phyloP scores from a whole-genome alignment of 768 basidiomycete genomes.

The Lepiota venenata region DNA sequence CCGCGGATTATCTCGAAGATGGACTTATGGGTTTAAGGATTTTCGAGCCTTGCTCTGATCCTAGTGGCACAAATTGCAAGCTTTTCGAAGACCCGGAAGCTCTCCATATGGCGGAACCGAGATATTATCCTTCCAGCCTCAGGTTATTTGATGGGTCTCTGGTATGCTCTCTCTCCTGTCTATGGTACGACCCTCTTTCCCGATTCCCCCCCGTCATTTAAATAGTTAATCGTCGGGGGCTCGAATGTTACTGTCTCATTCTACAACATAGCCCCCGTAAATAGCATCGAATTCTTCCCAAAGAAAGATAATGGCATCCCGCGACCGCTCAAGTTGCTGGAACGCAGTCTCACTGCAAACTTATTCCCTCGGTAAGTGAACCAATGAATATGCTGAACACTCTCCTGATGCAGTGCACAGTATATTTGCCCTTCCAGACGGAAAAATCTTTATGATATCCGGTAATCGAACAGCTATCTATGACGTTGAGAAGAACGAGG shows the following conservation, averaged over 20 bases:
- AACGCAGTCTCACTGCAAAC: constrained; percentile 24
- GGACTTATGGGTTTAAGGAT: constrained; percentile 34
- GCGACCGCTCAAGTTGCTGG: constrained; percentile 24
- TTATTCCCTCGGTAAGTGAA: constrained; percentile 25
- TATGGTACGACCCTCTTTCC: background rate
- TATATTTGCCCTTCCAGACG: constrained; percentile 35
- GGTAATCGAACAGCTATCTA: constrained; percentile 40
- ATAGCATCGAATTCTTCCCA: constrained; percentile 36
- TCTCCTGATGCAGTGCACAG: constrained; percentile 12
- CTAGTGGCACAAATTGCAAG: constrained; percentile 25
- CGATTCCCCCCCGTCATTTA: background rate
- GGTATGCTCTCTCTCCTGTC: constrained; percentile 25
- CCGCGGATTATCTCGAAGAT: constrained; percentile 24
- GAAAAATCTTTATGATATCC: constrained; percentile 37
- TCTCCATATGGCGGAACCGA: constrained; percentile 30
- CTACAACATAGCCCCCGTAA: constrained; percentile 62
- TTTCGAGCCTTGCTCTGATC: constrained; percentile 35
- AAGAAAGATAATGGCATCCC: constrained; percentile 34
- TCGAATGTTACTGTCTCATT: constrained; percentile 40
- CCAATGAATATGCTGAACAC: background rate
- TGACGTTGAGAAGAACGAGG: constrained; percentile 32
- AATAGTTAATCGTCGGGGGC: constrained; percentile 25
- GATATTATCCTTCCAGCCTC: constrained; percentile 40
- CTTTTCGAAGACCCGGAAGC: constrained; percentile 32
- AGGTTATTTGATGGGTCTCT: constrained; percentile 30